Percentiles rank a stretch among this genome's conserved stretches.
phyloP scores from a whole-genome alignment of 352 stramenopile genomes.

The Pythium monospermum region DNA sequence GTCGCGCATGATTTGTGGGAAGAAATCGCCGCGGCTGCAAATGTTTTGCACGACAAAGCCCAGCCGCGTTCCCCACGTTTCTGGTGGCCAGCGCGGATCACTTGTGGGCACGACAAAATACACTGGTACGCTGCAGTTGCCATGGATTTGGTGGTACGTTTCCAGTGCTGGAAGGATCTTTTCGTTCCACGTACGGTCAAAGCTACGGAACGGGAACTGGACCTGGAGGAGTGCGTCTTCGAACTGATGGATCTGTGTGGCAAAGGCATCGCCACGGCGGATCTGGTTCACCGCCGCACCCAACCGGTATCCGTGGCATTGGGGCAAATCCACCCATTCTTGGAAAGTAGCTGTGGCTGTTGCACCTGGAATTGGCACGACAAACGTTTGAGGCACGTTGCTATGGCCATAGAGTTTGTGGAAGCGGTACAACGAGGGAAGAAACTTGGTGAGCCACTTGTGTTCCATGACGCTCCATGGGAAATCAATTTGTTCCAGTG shows the following conservation, averaged over 20 bases:
- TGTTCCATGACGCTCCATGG: constrained; percentile 22
- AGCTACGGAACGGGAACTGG: constrained; percentile 43
- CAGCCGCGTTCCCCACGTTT: constrained; percentile 33
- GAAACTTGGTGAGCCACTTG: constrained; percentile 26
- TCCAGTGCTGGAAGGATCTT: constrained; percentile 44
- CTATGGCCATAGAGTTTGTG: constrained; percentile 69
- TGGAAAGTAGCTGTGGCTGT: background rate
- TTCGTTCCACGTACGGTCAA: constrained; percentile 45
- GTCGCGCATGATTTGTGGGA: constrained; percentile 43
- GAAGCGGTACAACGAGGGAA: constrained; percentile 54
- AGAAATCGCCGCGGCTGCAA: constrained; percentile 38
- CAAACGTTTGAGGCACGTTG: constrained; percentile 72
- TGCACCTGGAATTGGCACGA: constrained; percentile 31
- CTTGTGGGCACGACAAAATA: constrained; percentile 37
- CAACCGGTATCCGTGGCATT: constrained; percentile 30
- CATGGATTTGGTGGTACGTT: constrained; percentile 32
- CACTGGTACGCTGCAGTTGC: constrained; percentile 34
- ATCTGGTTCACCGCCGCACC: constrained; percentile 47
- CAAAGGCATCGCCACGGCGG: constrained; percentile 27
- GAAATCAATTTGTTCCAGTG: constrained; percentile 24
- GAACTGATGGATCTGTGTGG: constrained; percentile 28
- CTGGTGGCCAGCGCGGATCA: constrained; percentile 28
- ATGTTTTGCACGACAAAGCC: constrained; percentile 60
- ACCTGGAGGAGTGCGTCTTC: constrained; percentile 32
- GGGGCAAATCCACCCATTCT: constrained; percentile 2